phyloP scores from a whole-genome alignment of 2,329 filamentous ascomycete species.

The Thielaviopsis populi region DNA sequence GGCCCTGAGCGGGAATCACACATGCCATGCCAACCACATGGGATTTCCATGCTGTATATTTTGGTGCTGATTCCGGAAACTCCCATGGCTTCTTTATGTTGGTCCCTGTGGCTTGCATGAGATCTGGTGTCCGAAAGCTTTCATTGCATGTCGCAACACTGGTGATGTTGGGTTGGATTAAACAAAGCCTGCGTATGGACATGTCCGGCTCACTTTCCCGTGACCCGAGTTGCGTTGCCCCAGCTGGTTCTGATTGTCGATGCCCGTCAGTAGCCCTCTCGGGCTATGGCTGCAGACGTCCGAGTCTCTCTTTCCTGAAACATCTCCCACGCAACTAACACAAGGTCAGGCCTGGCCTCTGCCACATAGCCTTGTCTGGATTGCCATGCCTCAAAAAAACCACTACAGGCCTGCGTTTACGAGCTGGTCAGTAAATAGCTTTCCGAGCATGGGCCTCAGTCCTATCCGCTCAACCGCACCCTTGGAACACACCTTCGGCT shows the following conservation, averaged over 20 bases:
- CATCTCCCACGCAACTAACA: neutral
- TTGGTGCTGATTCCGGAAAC: neutral
- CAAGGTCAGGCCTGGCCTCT: neutral
- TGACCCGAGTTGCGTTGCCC: too few relatives aligned
- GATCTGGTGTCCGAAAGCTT: neutral
- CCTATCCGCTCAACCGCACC: neutral
- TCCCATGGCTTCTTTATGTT: neutral
- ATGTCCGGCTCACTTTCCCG: too few relatives aligned
- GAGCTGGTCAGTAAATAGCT: neutral
- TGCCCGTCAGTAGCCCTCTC: too few relatives aligned
- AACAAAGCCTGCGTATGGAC: too few relatives aligned
- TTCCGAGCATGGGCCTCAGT: neutral
- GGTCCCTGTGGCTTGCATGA: neutral
- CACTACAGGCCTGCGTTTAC: neutral
- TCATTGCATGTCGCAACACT: neutral
- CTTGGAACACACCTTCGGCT: neutral
- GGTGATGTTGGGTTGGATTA: too few relatives aligned
- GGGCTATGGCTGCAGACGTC: too few relatives aligned
- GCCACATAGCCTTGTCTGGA: neutral
- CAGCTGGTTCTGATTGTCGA: too few relatives aligned
- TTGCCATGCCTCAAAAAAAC: neutral
- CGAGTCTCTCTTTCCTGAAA: neutral
- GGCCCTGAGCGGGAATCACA: neutral
- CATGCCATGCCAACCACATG: slow-evolving; percentile 4
- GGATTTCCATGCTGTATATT: neutral